Base-by-base conservation (phyloP, 176 grass and related monocot genomes). In the Dendrocalamus sinicus region DNA sequence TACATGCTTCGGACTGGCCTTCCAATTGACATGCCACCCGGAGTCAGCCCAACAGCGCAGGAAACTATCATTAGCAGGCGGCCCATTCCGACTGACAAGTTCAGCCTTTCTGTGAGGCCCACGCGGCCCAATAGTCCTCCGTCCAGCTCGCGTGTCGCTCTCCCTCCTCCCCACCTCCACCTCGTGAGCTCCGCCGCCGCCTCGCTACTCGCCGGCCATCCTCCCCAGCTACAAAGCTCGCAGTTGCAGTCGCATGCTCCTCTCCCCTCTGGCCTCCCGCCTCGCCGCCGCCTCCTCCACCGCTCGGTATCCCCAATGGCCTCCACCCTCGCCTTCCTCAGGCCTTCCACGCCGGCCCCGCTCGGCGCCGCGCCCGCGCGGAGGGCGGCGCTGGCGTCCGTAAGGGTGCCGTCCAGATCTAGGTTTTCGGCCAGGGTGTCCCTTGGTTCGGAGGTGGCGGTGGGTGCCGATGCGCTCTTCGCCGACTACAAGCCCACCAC, bases 401-500 rank as follows among this genome's bases (percentile, higher is more conserved):
- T 84, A 70, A 84, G 88, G 81, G 84, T 82, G 44, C 26, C 74
- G 19, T 82, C 75, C 74, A 96, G 92, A 91, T 96, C 72, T 57
- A 94, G 81, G 82, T 85, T 88, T 78, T 96, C 86, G 19, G 73
- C 88, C 41, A 88, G 79, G 74, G 86, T 90, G 47, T 92, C 96
- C 35, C 35, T 88, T 8, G 90, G 93, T 39, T 93, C 93, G 14
- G 83, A 86, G 81, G 85, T 87, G 24, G 85, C 80, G 2, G 88
- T 81, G 0, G 77, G 81, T 1, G 47, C 83, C 22, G 95, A 98
- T 77, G 75, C 89, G 78, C 84, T 94, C 60, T 98, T 98, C 77
- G 87, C 89, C 40, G 90, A 94, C 51, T 98, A 95, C 77, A 98
- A 91, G 71, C 91, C 93, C 64, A 86, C 90, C 52, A 86, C 87